Evolutionary conservation across 176 grass and related monocot genomes (phyloP), one percentile per base, ranked within the genome.

Genomic region (Leersia perrieri): DNA sequence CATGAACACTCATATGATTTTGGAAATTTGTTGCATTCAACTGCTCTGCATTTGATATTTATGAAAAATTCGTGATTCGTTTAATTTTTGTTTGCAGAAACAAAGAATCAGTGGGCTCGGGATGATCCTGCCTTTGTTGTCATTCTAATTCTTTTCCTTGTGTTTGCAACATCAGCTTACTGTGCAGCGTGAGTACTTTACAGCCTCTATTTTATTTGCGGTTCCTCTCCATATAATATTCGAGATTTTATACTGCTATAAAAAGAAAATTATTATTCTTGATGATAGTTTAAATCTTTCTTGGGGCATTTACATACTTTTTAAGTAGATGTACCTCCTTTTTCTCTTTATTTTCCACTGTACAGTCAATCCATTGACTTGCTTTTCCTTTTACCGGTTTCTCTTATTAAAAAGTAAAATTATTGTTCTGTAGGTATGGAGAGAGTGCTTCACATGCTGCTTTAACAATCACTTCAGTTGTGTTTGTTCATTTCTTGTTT

Each of bases 81-180:
- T 29, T 89, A 66, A 66, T 79, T 20, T 7, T 42, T 72, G 33
- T 38, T 81, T 73, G 75, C 88, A 99, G 96, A 99, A 93, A 99
- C 96, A 74, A 99, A 99, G 93, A 99, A 99, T 76, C 90, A 99
- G 68, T 99, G 96, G 96, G 96, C 96, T 62, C 81, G 92, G 58
- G 96, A 99, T 88, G 96, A 99, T 90, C 96, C 96, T 86, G 92
- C 88, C 51, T 95, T 99, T 93, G 75, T 93, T 73, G 96, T 99
- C 60, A 95, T 99, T 84, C 84, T 99, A 74, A 90, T 82, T 90
- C 84, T 99, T 80, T 93, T 99, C 74, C 91, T 99, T 32, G 79
- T 99, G 36, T 89, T 99, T 80, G 96, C 96, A 14, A 90, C 92
- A 70, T 91, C 93, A 76, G 90, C 92, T 76, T 99, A 90, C 76